phyloP scores from a whole-genome alignment of 805 yeast species.

The Metahyphopichia silvanorum region DNA sequence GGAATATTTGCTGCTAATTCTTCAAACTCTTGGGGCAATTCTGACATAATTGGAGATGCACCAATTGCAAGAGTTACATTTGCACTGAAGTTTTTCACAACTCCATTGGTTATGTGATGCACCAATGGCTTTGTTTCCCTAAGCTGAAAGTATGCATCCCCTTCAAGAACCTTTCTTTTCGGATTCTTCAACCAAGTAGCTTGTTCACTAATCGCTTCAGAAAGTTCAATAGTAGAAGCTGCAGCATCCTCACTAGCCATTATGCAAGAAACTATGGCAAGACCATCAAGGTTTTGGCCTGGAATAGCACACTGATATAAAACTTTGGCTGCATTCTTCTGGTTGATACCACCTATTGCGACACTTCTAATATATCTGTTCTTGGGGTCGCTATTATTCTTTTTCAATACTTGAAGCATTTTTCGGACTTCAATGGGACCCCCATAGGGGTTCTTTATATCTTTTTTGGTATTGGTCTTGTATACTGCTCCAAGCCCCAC shows the following conservation, averaged over 20 bases:
- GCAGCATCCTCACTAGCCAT: conserved; percentile 62
- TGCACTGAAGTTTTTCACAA: conserved; percentile 87
- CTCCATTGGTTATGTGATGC: conserved; percentile 85
- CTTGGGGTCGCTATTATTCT: conserved; percentile 17
- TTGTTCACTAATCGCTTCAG: conserved; percentile 22
- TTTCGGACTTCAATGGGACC: conserved; percentile 67
- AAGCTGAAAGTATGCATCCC: conserved; percentile 6
- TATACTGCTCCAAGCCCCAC: conserved; percentile 83
- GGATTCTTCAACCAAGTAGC: conserved; percentile 20
- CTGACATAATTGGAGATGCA: conserved; percentile 89
- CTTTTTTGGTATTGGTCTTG: conserved; percentile 68
- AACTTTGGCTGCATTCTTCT: conserved; percentile 57
- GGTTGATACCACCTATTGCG: conserved; percentile 78
- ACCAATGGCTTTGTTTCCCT: conserved; percentile 53
- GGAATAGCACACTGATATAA: conserved; percentile 46
- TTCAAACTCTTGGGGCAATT: conserved; percentile 59
- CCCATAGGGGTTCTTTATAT: conserved; percentile 46
- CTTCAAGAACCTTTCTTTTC: too few relatives aligned
- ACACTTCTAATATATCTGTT: conserved; percentile 51
- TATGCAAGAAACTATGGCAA: conserved; percentile 84
- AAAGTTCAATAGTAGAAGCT: conserved; percentile 43
- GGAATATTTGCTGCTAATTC: conserved; percentile 57
- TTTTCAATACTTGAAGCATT: conserved; percentile 44
- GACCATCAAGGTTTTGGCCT: conserved; percentile 63
- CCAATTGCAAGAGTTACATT: conserved; percentile 82